A percentile compares a stretch with the other conserved stretches of the same genome.
These are phyloP conservation scores for Annulohypoxylon bovei DNA, from an alignment of 495 filamentous ascomycete species.

Conservation along the genomic window DNA sequence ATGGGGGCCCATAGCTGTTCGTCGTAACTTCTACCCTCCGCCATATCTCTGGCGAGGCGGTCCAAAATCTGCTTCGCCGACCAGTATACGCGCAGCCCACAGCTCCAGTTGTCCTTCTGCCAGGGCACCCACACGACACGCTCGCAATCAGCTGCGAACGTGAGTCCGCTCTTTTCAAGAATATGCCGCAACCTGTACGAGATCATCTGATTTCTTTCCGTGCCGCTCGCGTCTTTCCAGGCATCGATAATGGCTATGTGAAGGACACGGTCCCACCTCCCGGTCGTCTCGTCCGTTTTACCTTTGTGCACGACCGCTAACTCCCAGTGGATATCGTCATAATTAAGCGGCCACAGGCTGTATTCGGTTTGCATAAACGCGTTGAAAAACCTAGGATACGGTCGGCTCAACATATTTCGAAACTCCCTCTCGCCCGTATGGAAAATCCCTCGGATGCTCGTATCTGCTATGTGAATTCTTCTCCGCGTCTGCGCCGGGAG, in stretches of 20 bases:
- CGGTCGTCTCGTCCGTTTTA: background rate
- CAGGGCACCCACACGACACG: constrained; percentile 9
- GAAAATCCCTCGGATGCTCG: constrained; percentile 16
- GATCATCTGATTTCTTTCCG: background rate
- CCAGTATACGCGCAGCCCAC: constrained; percentile 40
- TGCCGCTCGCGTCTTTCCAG: background rate
- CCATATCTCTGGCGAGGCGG: constrained; percentile 15
- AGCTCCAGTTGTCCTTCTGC: constrained; percentile 26
- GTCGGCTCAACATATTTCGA: background rate
- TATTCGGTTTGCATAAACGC: constrained; percentile 19
- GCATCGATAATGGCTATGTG: constrained; percentile 28
- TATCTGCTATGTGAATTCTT: constrained; percentile 14
- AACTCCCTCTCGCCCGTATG: background rate
- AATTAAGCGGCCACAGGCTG: constrained; percentile 33
- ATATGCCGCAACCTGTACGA: background rate
- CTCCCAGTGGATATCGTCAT: constrained; percentile 32
- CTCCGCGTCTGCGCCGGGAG: constrained; percentile 13
- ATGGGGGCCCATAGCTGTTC: constrained; percentile 22
- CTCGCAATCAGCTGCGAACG: background rate
- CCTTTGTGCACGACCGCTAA: constrained; percentile 34
- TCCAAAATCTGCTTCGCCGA: constrained; percentile 32
- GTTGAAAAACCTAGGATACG: background rate
- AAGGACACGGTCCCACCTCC: constrained; percentile 11
- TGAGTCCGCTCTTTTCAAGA: background rate
- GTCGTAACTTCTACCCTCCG: background rate